Base-by-base conservation (phyloP, 805 yeast genomes). In the Myxozyma geophila region DNA sequence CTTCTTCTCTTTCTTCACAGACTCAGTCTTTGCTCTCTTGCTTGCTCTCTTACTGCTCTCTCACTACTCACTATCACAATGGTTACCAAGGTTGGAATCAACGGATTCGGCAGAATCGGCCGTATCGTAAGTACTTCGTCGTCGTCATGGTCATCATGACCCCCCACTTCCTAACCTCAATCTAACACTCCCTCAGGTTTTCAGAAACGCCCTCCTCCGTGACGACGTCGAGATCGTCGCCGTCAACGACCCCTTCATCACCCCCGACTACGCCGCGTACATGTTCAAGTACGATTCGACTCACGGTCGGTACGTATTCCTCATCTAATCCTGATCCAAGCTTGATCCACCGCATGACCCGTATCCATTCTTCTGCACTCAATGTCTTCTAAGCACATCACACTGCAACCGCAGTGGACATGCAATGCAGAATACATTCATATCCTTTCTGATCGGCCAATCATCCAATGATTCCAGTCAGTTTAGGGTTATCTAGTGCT, bases 281-380 rank as follows among this genome's bases (percentile, higher is more conserved):
- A 86, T 90, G 91, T 90, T 90, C 89, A 91, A 90, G 84, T 90
- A 90, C 81, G 97, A 90, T 81, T 89, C 96, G 67, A 90, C 96
- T 71, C 97, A 90, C 83, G 96, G 96, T 75, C 82, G 81, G 77
- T 63, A 60, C 10, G 67, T 60, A 28, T 33, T 21, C 47, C 44
- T 23, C 13, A 23, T 9, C 23, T 15, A 44, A 1, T 23, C 21
- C n/a, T 23, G 9, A 6, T 53, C 19, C 41, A 3, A 12, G 2
- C 2, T 12, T 39, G 41, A 39, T 39, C n/a, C 6, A 12, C n/a
- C n/a, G 13, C 43, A 39, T 12, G n/a, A 39, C 7, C n/a, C n/a
- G 43, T n/a, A 47, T 7, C 13, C n/a, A 28, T 28, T 5, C 28
- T 5, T 28, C 28, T 28, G 5, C 28, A 28, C 2, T 28, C 28